These are phyloP conservation scores for Vitis labrusca DNA, from an alignment of 164 flowering plant species.

Conservation along the genomic window DNA sequence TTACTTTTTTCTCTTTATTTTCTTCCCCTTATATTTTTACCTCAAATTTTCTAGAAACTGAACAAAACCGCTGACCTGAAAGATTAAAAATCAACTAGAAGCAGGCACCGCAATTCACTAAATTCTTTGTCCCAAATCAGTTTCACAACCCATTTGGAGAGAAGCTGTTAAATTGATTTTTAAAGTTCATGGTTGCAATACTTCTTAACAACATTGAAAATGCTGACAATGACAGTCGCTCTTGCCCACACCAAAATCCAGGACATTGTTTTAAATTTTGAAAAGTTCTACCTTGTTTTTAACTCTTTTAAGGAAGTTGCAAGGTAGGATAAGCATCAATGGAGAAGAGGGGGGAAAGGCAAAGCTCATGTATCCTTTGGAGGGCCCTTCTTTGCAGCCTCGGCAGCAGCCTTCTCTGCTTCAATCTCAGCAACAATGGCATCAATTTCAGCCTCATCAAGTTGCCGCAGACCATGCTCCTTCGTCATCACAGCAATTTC, in stretches of 20 bases:
- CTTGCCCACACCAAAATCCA: neutral
- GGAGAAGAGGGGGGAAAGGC: neutral
- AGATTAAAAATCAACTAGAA: too few relatives aligned
- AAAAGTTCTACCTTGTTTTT: too few relatives aligned
- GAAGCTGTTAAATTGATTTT: neutral
- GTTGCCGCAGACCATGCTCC: constrained; percentile 75
- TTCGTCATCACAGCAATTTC: constrained; percentile 93
- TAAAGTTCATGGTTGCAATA: neutral
- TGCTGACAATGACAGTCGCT: neutral
- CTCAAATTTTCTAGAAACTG: neutral
- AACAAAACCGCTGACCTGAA: neutral
- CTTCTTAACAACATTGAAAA: neutral
- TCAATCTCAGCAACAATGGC: constrained; percentile 93
- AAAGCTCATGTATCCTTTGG: constrained; percentile 52
- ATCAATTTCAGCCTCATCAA: constrained; percentile 97
- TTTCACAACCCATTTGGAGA: too few relatives aligned
- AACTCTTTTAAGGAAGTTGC: too few relatives aligned
- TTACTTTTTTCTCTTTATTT: neutral
- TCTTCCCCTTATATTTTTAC: neutral
- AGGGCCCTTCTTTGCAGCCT: constrained; percentile 94
- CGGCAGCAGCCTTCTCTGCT: constrained; percentile 96
- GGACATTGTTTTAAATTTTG: neutral
- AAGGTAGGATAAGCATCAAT: too few relatives aligned
- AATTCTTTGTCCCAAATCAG: too few relatives aligned
- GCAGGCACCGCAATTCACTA: too few relatives aligned